Evolutionary conservation across 768 basidiomycete species (phyloP).

Genomic region (Russula earlei): DNA sequence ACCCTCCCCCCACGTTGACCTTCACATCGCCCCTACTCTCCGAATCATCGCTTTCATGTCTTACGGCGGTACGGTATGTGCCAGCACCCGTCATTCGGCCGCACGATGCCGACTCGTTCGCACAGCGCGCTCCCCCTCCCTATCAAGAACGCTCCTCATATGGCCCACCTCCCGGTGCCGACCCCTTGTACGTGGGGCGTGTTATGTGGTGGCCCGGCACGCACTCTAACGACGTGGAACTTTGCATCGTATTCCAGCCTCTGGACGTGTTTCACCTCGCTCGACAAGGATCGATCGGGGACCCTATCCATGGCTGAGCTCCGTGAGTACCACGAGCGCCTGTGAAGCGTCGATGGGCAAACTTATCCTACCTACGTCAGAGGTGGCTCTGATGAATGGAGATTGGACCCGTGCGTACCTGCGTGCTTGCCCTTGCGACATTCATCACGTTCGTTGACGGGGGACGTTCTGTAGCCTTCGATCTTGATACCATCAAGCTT

Average conservation of each 20-base stretch:
- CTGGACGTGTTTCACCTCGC: conserved; percentile 63
- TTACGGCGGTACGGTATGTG: not conserved
- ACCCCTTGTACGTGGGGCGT: conserved; percentile 53
- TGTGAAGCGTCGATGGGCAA: not conserved
- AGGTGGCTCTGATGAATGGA: conserved; percentile 44
- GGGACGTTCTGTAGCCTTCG: conserved; percentile 45
- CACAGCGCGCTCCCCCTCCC: not conserved
- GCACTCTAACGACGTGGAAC: not conserved
- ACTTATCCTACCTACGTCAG: conserved; percentile 20
- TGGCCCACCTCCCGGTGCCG: conserved; percentile 51
- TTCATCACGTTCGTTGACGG: not conserved
- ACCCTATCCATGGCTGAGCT: conserved; percentile 57
- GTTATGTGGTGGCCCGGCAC: not conserved
- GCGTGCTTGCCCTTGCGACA: not conserved
- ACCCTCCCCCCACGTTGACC: not conserved
- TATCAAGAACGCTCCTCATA: conserved; percentile 19
- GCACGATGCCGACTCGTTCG: not conserved
- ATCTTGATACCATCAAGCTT: conserved; percentile 79
- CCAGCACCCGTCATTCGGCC: not conserved
- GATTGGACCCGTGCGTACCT: conserved; percentile 65
- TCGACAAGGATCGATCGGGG: conserved; percentile 63
- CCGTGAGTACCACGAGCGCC: conserved; percentile 35
- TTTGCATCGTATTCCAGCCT: conserved; percentile 48
- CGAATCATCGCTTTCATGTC: not conserved
- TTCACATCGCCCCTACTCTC: not conserved